Evolutionary conservation across 441 rosid genomes (phyloP), one percentile per base, ranked within the genome.

Genomic region (Syzygium syzygioides): DNA sequence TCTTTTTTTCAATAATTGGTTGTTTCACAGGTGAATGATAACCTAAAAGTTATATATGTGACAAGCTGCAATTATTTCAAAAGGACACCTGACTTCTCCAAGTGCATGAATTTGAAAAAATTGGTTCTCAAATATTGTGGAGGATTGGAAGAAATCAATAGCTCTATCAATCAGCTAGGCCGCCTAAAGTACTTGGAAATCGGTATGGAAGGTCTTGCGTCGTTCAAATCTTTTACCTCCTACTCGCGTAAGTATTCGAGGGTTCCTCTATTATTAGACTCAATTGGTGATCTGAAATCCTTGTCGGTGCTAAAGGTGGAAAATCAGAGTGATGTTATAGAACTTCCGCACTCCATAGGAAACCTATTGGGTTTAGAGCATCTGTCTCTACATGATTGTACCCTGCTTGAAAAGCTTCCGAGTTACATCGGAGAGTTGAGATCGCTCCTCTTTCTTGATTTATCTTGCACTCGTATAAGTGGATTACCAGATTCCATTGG

Each of bases 321-420:
- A 56, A 9, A 56, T 23, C 0, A 0, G 2, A 0, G 0, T 1
- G 1, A 0, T 0, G 15, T 59, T 26, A 0, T 0, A 59, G 7
- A 3, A 59, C 64, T 59, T 5, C 30, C 64, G 0, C 64, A 59
- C 64, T 59, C 64, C 1, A 59, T 26, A 26, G 64, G 64, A 2
- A 15, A 26, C 8, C 6, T 59, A 26, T 1, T 12, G 0, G 1
- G 1, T 59, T 26, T 59, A 2, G 2, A 59, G 14, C 64, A 59
- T 59, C 3, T 59, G 15, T 59, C 64, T 59, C 8, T 59, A 26
- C 8, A 0, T 1, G 0, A 3, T 26, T 59, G 30, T 59, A 0
- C 0, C 8, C 0, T 8, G 26, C 64, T 59, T 59, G 0, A 0
- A 0, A 1, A 26, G 30, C 64, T 59, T 59, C 17, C 64, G 0